These are phyloP conservation scores for Graphilbum fragrans DNA, from an alignment of 2,329 filamentous ascomycete species.

Conservation along the genomic window DNA sequence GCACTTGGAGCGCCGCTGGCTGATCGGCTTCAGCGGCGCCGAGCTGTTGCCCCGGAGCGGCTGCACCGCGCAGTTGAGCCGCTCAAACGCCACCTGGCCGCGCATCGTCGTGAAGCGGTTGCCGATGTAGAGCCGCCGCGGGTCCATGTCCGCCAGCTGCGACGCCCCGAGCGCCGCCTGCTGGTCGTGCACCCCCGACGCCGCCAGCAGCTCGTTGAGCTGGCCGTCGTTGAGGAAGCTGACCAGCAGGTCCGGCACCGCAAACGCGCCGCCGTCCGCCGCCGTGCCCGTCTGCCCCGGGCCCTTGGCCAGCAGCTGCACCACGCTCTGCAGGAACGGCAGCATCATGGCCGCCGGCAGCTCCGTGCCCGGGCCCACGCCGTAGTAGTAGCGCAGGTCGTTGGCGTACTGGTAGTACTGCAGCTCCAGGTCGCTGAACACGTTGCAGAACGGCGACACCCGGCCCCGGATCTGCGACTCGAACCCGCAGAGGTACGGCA, in stretches of 20 bases:
- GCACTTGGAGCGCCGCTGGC: conserved; percentile 2
- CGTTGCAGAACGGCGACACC: conserved; percentile 48
- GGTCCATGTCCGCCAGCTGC: conserved; percentile 32
- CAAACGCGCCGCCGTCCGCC: conserved; percentile 31
- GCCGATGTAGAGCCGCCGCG: conserved; percentile 38
- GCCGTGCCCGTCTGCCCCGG: conserved; percentile 34
- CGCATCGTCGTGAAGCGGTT: conserved; percentile 49
- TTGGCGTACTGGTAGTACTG: conserved; percentile 54
- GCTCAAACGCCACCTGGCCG: conserved; percentile 53
- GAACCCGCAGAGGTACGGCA: conserved; percentile 61
- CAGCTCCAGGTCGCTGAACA: conserved; percentile 51
- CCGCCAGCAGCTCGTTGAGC: conserved; percentile 46
- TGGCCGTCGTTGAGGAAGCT: conserved; percentile 57
- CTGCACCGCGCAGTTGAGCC: conserved; percentile 35
- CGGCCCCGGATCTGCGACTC: conserved; percentile 54
- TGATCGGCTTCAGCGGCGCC: conserved; percentile 3
- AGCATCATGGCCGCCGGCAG: conserved; percentile 47
- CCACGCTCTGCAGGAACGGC: conserved; percentile 42
- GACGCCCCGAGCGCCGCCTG: conserved; percentile 35
- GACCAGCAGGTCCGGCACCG: conserved; percentile 44
- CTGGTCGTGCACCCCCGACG: conserved; percentile 48
- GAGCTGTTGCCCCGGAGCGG: conserved; percentile 1
- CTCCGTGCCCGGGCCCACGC: conserved; percentile 42
- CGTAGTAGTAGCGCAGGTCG: conserved; percentile 58
- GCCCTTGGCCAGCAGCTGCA: conserved; percentile 38